Percentiles rank a stretch among this genome's conserved stretches.
phyloP scores from a whole-genome alignment of 2,329 filamentous ascomycete species.

The Apiospora kogelbergensis region DNA sequence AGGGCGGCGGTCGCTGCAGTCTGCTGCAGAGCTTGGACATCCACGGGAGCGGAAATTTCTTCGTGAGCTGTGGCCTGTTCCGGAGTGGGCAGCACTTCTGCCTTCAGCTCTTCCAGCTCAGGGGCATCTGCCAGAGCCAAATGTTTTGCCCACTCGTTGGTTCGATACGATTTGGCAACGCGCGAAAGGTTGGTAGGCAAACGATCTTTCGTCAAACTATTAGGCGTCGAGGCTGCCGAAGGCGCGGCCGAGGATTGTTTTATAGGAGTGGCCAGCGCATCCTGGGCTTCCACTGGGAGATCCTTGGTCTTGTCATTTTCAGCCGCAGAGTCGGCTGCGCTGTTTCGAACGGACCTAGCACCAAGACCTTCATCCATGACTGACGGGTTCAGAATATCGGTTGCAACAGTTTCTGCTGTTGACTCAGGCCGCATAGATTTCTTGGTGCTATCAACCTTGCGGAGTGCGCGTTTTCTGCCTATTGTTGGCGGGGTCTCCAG shows the following conservation, averaged over 20 bases:
- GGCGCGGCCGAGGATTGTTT: neutral
- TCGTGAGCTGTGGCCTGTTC: constrained; percentile 26
- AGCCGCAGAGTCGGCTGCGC: constrained; percentile 20
- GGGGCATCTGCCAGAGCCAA: constrained; percentile 75
- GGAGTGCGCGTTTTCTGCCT: neutral
- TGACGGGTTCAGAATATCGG: constrained; percentile 26
- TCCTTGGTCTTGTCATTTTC: constrained; percentile 18
- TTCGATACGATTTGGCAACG: constrained; percentile 80
- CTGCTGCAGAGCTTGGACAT: constrained; percentile 64
- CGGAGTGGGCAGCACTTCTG: constrained; percentile 41
- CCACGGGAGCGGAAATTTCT: constrained; percentile 61
- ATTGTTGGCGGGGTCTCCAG: neutral
- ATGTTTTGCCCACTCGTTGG: constrained; percentile 96
- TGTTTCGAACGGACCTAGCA: constrained; percentile 22
- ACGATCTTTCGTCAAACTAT: constrained; percentile 56
- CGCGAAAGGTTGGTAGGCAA: constrained; percentile 73
- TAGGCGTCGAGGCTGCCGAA: constrained; percentile 40
- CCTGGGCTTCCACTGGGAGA: constrained; percentile 17
- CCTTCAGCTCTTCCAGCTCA: constrained; percentile 59
- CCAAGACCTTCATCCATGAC: constrained; percentile 17
- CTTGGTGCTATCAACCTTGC: neutral
- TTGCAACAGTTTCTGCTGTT: constrained; percentile 27
- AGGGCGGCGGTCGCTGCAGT: constrained; percentile 55
- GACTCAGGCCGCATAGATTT: constrained; percentile 15
- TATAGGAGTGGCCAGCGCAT: neutral